Base-by-base conservation (phyloP, 768 basidiomycete genomes). In the Mycena venus region DNA sequence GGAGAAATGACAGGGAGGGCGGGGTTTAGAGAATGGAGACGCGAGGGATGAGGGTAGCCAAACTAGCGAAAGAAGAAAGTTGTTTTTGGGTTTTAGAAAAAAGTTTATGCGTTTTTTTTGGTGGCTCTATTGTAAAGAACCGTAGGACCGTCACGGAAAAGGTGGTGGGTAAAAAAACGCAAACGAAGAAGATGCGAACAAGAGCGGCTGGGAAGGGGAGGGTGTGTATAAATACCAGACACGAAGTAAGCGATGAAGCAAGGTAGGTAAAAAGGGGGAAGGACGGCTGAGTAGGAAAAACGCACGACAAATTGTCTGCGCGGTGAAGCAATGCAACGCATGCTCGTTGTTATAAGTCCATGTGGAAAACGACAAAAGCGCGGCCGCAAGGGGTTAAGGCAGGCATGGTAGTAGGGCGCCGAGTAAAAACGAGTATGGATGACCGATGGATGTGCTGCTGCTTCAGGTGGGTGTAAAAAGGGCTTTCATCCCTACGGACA, bases 41-140 rank as follows among this genome's bases (percentile, higher is more conserved):
- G 73, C 38, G 79, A 78, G 75, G 60, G 81, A 51, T 70, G 75
- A 68, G 74, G 78, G 69, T 75, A 64, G 75, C 55, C 56, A 69
- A 77, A 60, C 70, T 70, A 68, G 56, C 36, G 31, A 32, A 63
- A 68, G 60, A 36, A 70, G 31, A 42, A 63, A 62, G 58, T 83
- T 89, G 83, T 91, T 90, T 91, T 91, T 90, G 85, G 85, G 82
- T 85, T 82, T 66, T 47, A 47, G 25, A 51, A 71, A 64, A 59
- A 51, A 38, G 32, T 56, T 74, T 74, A 67, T 74, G 69, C 68
- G 75, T 62, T 87, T 83, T 82, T 84, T 84, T 86, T 82, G 78
- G 81, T 81, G 79, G 77, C 58, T 83, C 82, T 10, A 51, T 17
- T 44, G 49, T 25, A 25, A 11, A 25, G 25, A 51, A 51, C 49